phyloP scores from a whole-genome alignment of 108 stramenopile species.

The Cylindrotheca closterium region DNA sequence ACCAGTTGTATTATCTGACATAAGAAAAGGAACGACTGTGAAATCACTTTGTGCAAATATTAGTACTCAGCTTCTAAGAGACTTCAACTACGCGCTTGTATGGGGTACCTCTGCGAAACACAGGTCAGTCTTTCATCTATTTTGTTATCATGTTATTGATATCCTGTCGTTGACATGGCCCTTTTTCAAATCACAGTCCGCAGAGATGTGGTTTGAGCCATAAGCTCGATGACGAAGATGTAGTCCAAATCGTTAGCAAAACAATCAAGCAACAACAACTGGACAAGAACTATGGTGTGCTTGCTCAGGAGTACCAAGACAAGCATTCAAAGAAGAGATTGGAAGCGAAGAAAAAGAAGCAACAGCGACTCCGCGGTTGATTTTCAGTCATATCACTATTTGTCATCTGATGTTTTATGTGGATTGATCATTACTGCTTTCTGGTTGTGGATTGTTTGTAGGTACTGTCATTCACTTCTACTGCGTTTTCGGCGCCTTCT shows the following conservation, averaged over 20 bases:
- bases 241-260: conserved; percentile 96
- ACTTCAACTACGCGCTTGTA: conserved; percentile 98
- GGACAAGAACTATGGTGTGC: conserved; percentile 79
- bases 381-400: background rate
- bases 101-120: conserved; percentile 97
- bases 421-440: no score
- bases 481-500: conserved; percentile 9
- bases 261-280: conserved; percentile 94
- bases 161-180: no score
- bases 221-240: conserved; percentile 95
- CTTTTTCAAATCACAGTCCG: conserved; percentile 92
- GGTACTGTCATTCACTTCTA: background rate
- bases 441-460: background rate
- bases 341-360: conserved; percentile 87
- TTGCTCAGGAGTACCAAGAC: conserved; percentile 78
- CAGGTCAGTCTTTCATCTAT: no score
- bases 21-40: conserved; percentile 87
- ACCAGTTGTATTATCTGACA: conserved; percentile 93
- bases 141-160: no score
- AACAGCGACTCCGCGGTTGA: conserved; percentile 65
- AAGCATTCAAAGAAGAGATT: conserved; percentile 88
- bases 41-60: conserved; percentile 75
- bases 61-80: conserved; percentile 82
- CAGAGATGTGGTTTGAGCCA: conserved; percentile 96
- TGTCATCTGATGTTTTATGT: no score